phyloP scores from a whole-genome alignment of 2,329 filamentous ascomycete species.

The Septoria linicola region DNA sequence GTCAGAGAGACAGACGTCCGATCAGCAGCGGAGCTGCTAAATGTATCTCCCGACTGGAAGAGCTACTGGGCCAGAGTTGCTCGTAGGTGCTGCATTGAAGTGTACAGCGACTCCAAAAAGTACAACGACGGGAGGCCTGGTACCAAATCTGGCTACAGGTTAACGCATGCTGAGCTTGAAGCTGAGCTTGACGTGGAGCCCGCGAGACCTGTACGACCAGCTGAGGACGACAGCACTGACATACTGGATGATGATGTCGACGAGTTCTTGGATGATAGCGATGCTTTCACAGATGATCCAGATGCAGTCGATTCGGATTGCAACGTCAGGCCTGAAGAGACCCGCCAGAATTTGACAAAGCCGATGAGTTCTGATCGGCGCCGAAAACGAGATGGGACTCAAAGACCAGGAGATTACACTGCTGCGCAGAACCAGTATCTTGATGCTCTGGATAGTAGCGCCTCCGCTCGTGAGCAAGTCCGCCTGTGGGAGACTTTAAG shows the following conservation, averaged over 20 bases:
- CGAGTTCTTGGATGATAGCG: conserved; percentile 19
- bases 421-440: neutral
- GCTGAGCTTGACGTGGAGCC: conserved; percentile 37
- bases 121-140: conserved; percentile 31
- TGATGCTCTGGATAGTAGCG: neutral
- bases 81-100: conserved; percentile 53
- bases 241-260: conserved; percentile 16
- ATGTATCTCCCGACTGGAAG: conserved; percentile 48
- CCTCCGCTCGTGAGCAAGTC: neutral
- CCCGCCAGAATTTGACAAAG: neutral
- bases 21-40: conserved; percentile 56
- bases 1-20: conserved; percentile 49
- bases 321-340: too few species aligned
- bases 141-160: conserved; percentile 28
- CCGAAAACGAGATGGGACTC: neutral
- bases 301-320: neutral
- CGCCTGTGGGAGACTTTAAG: neutral
- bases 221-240: conserved; percentile 45
- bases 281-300: conserved; percentile 17
- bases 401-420: neutral
- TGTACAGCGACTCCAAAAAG: conserved; percentile 42
- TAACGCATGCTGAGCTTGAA: conserved; percentile 46
- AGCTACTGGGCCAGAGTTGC: conserved; percentile 55
- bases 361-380: neutral
- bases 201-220: conserved; percentile 40